Conservation (phyloP, 2,329 filamentous ascomycete species). For the Colletotrichum sp. region DNA sequence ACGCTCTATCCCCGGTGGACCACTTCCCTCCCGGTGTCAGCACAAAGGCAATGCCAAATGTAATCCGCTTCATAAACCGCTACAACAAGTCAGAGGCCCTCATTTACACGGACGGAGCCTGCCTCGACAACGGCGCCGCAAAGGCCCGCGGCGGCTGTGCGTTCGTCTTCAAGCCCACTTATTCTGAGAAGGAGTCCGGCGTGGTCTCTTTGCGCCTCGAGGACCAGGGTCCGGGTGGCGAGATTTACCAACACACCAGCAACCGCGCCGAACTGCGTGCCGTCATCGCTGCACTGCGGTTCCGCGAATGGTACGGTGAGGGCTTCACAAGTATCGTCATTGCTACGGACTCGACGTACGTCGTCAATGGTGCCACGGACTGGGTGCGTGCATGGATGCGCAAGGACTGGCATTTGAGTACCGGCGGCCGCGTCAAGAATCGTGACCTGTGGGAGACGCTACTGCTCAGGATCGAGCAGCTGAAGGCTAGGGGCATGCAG, state of each 20-base stretch:
- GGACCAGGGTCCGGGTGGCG: constrained; percentile 43
- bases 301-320: constrained; percentile 47
- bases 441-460: constrained; percentile 57
- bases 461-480: constrained; percentile 42
- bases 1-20: constrained; percentile 23
- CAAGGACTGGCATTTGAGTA: constrained; percentile 47
- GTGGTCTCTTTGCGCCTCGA: constrained; percentile 43
- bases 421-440: constrained; percentile 47
- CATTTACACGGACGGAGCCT: constrained; percentile 52
- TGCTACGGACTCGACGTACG: constrained; percentile 59
- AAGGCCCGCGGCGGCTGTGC: constrained; percentile 46
- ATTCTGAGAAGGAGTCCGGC: neutral
- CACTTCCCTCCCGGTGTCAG: constrained; percentile 27
- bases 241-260: constrained; percentile 44
- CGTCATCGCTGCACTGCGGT: constrained; percentile 53
- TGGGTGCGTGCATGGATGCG: constrained; percentile 48
- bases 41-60: neutral
- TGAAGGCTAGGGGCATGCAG: neutral
- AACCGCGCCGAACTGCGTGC: constrained; percentile 63
- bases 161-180: constrained; percentile 31
- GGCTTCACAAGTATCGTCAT: constrained; percentile 48
- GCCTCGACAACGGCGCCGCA: constrained; percentile 43
- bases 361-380: constrained; percentile 47
- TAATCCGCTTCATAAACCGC: constrained; percentile 34
- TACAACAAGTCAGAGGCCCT: constrained; percentile 36